Conservation (phyloP, 2,329 filamentous ascomycete species). For the Atkinsonella hypoxylon region DNA sequence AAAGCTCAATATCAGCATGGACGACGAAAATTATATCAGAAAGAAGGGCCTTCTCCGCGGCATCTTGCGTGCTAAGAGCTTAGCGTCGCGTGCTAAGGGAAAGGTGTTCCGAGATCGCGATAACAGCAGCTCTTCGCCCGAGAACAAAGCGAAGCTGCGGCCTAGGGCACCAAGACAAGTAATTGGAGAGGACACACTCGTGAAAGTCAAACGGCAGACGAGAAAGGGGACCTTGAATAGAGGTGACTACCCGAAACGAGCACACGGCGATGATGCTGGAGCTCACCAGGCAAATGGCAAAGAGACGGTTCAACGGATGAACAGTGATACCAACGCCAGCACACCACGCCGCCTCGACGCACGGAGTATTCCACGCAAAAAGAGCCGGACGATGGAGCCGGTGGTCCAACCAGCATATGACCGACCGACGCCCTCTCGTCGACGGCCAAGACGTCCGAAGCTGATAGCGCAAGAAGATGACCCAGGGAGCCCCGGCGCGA, state of each 20-base stretch:
- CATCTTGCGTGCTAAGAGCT: slow-evolving; percentile 37
- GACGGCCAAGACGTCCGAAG: slow-evolving; percentile 30
- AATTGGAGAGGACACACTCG: background rate
- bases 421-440: slow-evolving; percentile 20
- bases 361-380: background rate
- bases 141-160: background rate
- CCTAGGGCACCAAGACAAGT: background rate
- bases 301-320: background rate
- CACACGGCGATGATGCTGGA: background rate
- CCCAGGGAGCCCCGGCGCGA: background rate
- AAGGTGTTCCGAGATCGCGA: slow-evolving; percentile 6
- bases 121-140: background rate
- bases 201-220: background rate
- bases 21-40: slow-evolving; percentile 17
- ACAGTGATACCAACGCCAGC: background rate
- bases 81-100: slow-evolving; percentile 14
- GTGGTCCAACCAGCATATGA: background rate
- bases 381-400: background rate
- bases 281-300: background rate
- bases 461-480: slow-evolving; percentile 13
- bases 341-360: background rate
- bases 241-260: background rate
- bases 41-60: slow-evolving; percentile 35
- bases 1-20: slow-evolving; percentile 17
- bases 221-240: slow-evolving; percentile 1